Base-by-base conservation (phyloP, 148 eudicot genomes). In the Diospyros kaki region DNA sequence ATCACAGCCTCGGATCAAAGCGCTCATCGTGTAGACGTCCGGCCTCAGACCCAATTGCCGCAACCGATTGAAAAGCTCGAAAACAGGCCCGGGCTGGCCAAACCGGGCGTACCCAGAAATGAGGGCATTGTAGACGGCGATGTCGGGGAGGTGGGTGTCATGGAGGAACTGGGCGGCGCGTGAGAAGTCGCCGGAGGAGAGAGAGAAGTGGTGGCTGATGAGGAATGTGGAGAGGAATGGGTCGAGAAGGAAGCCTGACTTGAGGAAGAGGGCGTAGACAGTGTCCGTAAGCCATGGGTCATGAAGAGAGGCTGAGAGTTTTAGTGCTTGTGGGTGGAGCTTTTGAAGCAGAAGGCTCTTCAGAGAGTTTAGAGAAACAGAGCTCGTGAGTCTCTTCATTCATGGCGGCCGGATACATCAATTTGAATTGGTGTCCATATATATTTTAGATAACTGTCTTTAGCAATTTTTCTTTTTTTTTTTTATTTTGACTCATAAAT, bases 151-250 rank as follows among this genome's bases (percentile, higher is more conserved):
- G 9, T 2, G 44, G 28, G 88, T 68, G 70, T 87, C 89, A 40
- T 75, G 52, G 15, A 89, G 81, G 76, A 80, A 76, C 53, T 71
- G 68, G 42, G 78, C 41, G 43, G 90, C 84, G 74, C 87, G 87
- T 43, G 67, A 66, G 69, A 89, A 81, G 62, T 82, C 86, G 74
- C 85, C 84, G 58, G 67, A 64, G 58, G 67, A 64, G 69, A 84
- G 85, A 44, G 93, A 74, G 84, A 85, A 87, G 63, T 84, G 87
- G 63, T 84, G 87, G 65, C 86, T 69, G 77, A 89, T 87, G 71
- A 89, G 88, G 28, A 84, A 68, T 44, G 93, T 80, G 48, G 89
- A 76, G 40, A 84, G 84, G 71, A 73, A 79, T 6, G 87, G 75
- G 85, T 78, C 69, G 64, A 89, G 83, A 6, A 66, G 66, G 73